phyloP scores from a whole-genome alignment of 352 stramenopile genomes.

The Globisporangium uncinulatum region DNA sequence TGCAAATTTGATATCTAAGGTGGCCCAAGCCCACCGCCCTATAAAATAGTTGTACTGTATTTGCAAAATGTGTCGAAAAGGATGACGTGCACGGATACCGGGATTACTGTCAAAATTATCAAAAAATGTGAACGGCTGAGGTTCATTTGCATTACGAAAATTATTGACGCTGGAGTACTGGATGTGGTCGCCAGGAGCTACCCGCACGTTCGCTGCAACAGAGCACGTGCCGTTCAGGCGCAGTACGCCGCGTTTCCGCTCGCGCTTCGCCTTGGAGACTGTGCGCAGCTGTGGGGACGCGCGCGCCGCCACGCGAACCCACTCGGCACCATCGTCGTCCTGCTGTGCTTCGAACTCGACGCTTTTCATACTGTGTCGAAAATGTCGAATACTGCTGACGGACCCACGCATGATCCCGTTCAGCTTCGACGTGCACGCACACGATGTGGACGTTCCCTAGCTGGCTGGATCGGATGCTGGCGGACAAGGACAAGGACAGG shows the following conservation, averaged over 20 bases:
- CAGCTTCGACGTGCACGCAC: not conserved
- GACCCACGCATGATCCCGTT: not conserved
- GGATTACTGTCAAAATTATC: too few species aligned
- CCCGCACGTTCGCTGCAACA: conserved; percentile 26
- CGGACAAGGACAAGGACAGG: too few species aligned
- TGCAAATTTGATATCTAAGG: too few species aligned
- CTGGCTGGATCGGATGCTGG: too few species aligned
- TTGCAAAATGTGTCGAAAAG: too few species aligned
- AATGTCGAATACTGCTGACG: not conserved
- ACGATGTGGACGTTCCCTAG: not conserved
- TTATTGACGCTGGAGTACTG: conserved; percentile 10
- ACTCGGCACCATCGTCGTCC: conserved; percentile 16
- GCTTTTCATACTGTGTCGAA: conserved; percentile 3
- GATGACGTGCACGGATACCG: too few species aligned
- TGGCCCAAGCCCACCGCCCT: not conserved
- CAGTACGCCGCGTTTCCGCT: conserved; percentile 31
- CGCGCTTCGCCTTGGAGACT: conserved; percentile 62
- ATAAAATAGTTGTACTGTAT: too few species aligned
- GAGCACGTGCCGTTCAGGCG: conserved; percentile 34
- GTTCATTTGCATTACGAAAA: not conserved
- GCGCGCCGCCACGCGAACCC: conserved; percentile 48
- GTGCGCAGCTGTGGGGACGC: conserved; percentile 38
- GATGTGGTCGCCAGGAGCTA: conserved; percentile 26
- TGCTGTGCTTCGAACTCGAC: conserved; percentile 65
- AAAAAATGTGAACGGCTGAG: too few species aligned